Base-by-base conservation (phyloP, 2,329 filamentous ascomycete species). In the Colletotrichum sidae region DNA sequence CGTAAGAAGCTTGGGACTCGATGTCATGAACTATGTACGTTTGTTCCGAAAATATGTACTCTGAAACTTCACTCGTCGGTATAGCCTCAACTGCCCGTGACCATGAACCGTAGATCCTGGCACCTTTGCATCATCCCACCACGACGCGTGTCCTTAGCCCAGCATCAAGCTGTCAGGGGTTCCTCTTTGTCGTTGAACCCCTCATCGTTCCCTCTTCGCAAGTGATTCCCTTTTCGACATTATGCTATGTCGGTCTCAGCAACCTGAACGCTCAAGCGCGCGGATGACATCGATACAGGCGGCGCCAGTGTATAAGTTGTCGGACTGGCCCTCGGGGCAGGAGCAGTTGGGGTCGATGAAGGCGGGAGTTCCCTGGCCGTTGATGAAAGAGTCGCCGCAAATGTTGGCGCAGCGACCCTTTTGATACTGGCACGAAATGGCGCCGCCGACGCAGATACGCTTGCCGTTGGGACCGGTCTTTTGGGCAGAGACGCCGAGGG, bases 371-470 rank as follows among this genome's bases (percentile, higher is more conserved):
- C 50, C 57, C 7, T 33, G 5, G 15, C 35, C 50, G 8, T 42
- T 37, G 35, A 13, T 13, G 35, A 7, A 11, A 15, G 50, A 54
- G 50, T 60, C 57, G 42, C 13, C 35, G 50, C 57, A 60, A 25
- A 60, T 41, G 57, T 60, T 60, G 57, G 57, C 49, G 50, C 57
- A 60, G 17, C 57, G 57, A 42, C 57, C 57, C 50, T 60, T 60
- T 15, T 60, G 8, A 37, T 60, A 60, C 42, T 60, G 35, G 50
- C 57, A 60, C 25, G 57, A 60, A 50, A 60, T 60, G 34, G 57
- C 57, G 34, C 57, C 57, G 17, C 57, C 57, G 17, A 42, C 49
- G 42, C 57, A 60, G 57, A 60, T 47, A 8, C 57, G 57, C 42
- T 55, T 42, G 42, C 57, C 57, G 37, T 60, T 60, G 7, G 57